phyloP scores from a whole-genome alignment of 495 filamentous ascomycete species.

The Neurospora tetrasperma region DNA sequence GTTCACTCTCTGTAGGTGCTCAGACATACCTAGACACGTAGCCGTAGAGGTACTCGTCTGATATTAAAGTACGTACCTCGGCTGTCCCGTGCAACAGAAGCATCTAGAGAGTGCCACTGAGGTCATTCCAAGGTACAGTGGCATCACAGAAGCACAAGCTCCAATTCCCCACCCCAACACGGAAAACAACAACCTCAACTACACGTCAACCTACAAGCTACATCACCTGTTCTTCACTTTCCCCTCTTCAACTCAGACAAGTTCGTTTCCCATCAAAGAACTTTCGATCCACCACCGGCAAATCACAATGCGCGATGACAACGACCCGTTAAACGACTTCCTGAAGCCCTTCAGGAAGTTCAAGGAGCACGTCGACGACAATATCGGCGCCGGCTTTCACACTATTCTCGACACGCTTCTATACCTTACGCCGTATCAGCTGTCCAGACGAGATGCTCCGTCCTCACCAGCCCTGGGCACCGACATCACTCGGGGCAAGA shows the following conservation, averaged over 20 bases:
- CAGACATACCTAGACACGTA: neutral
- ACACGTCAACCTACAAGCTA: neutral
- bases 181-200: neutral
- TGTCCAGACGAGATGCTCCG: neutral
- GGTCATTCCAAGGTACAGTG: neutral
- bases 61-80: neutral
- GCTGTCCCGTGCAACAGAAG: neutral
- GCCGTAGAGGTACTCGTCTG: neutral
- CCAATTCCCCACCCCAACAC: neutral
- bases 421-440: neutral
- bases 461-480: neutral
- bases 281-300: neutral
- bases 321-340: neutral
- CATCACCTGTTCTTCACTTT: neutral
- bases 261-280: neutral
- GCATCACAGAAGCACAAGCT: neutral
- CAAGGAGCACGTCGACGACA: conserved; percentile 31
- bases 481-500: neutral
- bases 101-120: neutral
- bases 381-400: conserved; percentile 27
- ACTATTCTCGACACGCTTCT: conserved; percentile 14
- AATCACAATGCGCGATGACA: neutral
- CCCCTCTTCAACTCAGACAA: neutral
- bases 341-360: conserved; percentile 36
- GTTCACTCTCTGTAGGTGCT: neutral